These are phyloP conservation scores for Candida mattraensis DNA, from an alignment of 805 yeast genomes.

Conservation along the genomic window DNA sequence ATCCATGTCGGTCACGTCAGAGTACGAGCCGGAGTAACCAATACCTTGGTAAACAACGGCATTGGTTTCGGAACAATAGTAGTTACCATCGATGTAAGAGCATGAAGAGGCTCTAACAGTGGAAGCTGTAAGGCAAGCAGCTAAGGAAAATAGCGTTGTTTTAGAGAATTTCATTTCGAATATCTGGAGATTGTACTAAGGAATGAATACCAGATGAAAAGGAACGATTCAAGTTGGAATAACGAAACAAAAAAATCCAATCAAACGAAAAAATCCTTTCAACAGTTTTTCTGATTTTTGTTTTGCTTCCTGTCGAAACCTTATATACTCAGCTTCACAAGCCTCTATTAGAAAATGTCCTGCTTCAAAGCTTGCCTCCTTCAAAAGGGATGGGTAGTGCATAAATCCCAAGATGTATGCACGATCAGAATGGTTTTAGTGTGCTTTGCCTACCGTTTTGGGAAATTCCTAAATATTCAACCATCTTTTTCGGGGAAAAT, in stretches of 20 bases:
- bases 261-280: too few relatives aligned
- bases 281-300: too few relatives aligned
- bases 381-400: conserved; percentile 13
- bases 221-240: too few relatives aligned
- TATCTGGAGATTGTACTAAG: conserved; percentile 10
- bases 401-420: conserved; percentile 3
- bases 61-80: conserved; percentile 72
- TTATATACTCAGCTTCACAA: too few relatives aligned
- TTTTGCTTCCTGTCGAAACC: too few relatives aligned
- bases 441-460: conserved; percentile 6
- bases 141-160: conserved; percentile 22
- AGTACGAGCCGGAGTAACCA: conserved; percentile 80
- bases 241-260: too few relatives aligned
- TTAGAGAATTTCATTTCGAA: conserved; percentile 27
- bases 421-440: conserved; percentile 3
- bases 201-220: conserved; percentile 13
- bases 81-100: conserved; percentile 62
- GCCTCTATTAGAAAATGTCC: too few relatives aligned
- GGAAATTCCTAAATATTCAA: conserved; percentile 10
- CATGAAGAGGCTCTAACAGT: conserved; percentile 28
- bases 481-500: too few relatives aligned
- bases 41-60: conserved; percentile 58
- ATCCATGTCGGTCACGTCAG: conserved; percentile 73
- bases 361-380: conserved; percentile 8
- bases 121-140: conserved; percentile 22